Base-by-base conservation (phyloP, 768 basidiomycete genomes). In the Phaeotremella skinneri region DNA sequence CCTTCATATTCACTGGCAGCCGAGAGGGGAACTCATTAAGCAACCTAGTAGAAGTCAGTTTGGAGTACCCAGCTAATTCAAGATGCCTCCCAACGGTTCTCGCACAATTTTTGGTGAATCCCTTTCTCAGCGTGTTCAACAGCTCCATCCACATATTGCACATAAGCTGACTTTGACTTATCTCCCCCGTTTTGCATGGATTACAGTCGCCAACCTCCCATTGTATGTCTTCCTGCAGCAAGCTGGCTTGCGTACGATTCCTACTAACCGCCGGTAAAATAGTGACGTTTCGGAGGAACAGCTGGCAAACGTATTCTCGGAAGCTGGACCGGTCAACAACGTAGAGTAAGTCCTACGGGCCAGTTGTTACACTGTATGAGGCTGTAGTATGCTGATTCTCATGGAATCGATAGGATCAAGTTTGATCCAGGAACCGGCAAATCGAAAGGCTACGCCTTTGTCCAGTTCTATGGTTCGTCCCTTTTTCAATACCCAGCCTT, bases 221-320 rank as follows among this genome's bases (percentile, higher is more conserved):
- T 31, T 30, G 31, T 55, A 37, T 1, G 43, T 31, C n/a, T 32
- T 25, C 43, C 14, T 17, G 3, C 34, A 11, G 17, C 7, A 25
- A 32, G 20, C 23, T 25, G 31, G 13, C 20, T 25, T n/a, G n/a
- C 39, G 1, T 9, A 14, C 6, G 17, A 20, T 29, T 5, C 4
- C 27, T 45, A 2, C 20, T 37, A 49, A 26, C 52, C 55, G 39
- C 31, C 45, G 6, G 9, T 16, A 4, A 37, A n/a, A 27, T 48
- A 77, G 74, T 56, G 78, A 78, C 55, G 76, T 77, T 16, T 76
- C 76, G 0, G 78, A 78, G 52, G 78, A 78, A 57, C 76, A 77
- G 56, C 70, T 78, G 3, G 63, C 69, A 1, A 61, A 63, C 26
- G 66, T 75, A 16, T 77, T 78, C 59, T 61, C 69, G 30, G 76